Evolutionary conservation across 225 moss, liverwort and hornwort genomes (phyloP).

Genomic region (Thuidium tamariscinum): DNA sequence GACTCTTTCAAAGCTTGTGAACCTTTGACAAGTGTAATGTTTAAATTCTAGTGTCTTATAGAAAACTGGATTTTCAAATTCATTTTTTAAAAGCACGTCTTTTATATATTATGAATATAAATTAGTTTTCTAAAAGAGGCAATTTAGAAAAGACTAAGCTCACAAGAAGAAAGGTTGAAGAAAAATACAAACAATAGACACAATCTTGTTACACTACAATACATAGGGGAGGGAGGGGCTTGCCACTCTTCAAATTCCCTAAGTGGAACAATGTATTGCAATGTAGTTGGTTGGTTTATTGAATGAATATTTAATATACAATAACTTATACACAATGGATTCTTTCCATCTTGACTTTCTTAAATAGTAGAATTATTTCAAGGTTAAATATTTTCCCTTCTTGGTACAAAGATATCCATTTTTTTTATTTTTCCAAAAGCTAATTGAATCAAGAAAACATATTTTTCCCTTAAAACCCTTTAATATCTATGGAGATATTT

Average conservation of each 20-base stretch:
- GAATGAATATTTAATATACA: neutral
- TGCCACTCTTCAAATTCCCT: neutral
- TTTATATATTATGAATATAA: neutral
- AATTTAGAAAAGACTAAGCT: neutral
- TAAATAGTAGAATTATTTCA: neutral
- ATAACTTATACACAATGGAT: rapidly evolving
- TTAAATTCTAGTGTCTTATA: rapidly evolving
- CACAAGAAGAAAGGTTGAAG: rapidly evolving
- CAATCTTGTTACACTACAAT: neutral
- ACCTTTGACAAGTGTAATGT: neutral
- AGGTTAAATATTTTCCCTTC: neutral
- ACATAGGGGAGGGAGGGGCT: neutral
- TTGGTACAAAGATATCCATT: neutral
- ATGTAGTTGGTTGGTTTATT: neutral
- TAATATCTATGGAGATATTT: neutral
- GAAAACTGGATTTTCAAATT: neutral
- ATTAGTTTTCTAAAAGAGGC: neutral
- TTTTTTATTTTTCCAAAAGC: neutral
- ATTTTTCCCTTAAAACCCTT: neutral
- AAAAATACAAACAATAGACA: neutral
- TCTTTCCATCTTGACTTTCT: neutral
- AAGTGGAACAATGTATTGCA: neutral
- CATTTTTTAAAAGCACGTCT: rapidly evolving
- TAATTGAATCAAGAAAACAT: neutral
- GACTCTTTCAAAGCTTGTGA: neutral